These are phyloP conservation scores for Penicillium diatomitis DNA, from an alignment of 495 filamentous ascomycete species.

Conservation along the genomic window DNA sequence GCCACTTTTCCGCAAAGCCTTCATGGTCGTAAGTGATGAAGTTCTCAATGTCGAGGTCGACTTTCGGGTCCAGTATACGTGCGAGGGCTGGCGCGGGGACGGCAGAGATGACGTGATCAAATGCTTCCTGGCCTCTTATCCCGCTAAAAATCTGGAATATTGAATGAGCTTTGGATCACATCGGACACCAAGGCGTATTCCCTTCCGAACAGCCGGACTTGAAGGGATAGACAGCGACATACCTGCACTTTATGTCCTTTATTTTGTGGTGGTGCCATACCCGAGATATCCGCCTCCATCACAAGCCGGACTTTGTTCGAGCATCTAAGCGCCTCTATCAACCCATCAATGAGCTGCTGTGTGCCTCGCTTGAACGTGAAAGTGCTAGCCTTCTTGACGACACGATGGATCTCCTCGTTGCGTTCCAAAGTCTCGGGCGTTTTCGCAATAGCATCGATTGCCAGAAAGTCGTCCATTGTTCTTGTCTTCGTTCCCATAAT, in stretches of 20 bases:
- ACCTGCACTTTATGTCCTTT: not conserved
- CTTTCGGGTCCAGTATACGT: constrained; percentile 13
- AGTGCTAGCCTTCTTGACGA: constrained; percentile 36
- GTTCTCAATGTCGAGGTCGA: not conserved
- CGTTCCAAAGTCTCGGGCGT: constrained; percentile 5
- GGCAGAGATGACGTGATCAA: constrained; percentile 65
- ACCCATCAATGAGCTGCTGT: constrained; percentile 24
- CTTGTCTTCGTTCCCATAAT: constrained; percentile 2
- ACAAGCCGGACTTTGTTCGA: constrained; percentile 23
- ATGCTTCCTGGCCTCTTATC: constrained; percentile 14
- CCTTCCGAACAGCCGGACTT: too few relatives aligned
- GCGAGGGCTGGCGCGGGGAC: constrained; percentile 39
- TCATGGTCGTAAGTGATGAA: not conserved
- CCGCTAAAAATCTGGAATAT: constrained; percentile 7
- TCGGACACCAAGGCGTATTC: too few relatives aligned
- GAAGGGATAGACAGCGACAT: not conserved
- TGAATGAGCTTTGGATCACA: not conserved
- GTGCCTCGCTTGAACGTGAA: constrained; percentile 38
- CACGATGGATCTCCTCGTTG: not conserved
- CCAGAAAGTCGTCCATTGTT: constrained; percentile 24
- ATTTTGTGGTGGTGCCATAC: not conserved
- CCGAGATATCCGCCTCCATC: constrained; percentile 11
- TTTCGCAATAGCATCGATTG: constrained; percentile 3
- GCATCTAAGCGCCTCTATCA: constrained; percentile 16
- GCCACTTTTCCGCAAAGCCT: not conserved